Conservation (phyloP, 1,284 basidiomycete genomes). For the Tilletia indica region DNA sequence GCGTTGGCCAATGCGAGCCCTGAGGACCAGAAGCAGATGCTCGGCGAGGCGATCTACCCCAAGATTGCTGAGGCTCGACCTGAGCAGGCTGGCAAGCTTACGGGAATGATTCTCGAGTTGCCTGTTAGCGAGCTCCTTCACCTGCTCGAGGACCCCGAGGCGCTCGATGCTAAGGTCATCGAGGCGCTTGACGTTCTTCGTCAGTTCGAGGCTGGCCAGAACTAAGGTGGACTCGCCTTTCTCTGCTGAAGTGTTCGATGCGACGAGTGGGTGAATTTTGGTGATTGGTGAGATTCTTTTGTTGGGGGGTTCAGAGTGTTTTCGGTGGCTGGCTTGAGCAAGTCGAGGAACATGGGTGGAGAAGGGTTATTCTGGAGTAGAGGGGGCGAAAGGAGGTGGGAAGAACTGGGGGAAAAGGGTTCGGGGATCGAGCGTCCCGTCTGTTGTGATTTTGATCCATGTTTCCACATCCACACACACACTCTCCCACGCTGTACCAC, state of each 20-base stretch:
- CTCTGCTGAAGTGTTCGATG: too few relatives aligned
- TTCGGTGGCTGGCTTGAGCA: not conserved
- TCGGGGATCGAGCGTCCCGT: too few relatives aligned
- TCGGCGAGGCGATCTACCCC: conserved; percentile 56
- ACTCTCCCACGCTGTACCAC: too few relatives aligned
- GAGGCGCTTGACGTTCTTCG: conserved; percentile 54
- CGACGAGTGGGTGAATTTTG: too few relatives aligned
- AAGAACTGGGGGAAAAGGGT: too few relatives aligned
- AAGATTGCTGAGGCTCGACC: conserved; percentile 52
- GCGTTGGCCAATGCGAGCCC: conserved; percentile 54
- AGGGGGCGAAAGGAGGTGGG: too few relatives aligned
- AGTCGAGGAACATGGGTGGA: not conserved
- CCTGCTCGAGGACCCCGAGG: conserved; percentile 54
- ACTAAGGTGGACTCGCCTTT: too few relatives aligned
- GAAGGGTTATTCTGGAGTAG: too few relatives aligned
- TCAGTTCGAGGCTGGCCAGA: conserved; percentile 44
- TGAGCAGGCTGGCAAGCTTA: conserved; percentile 55
- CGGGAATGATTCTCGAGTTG: conserved; percentile 56
- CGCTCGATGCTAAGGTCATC: conserved; percentile 52
- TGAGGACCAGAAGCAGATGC: conserved; percentile 57
- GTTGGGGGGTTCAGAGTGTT: too few relatives aligned
- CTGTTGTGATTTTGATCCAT: too few relatives aligned
- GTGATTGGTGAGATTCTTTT: too few relatives aligned
- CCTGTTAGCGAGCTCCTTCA: conserved; percentile 54
- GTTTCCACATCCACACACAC: too few relatives aligned